These are phyloP conservation scores for Phytophthora citricola DNA, from an alignment of 352 stramenopile species.

Conservation along the genomic window DNA sequence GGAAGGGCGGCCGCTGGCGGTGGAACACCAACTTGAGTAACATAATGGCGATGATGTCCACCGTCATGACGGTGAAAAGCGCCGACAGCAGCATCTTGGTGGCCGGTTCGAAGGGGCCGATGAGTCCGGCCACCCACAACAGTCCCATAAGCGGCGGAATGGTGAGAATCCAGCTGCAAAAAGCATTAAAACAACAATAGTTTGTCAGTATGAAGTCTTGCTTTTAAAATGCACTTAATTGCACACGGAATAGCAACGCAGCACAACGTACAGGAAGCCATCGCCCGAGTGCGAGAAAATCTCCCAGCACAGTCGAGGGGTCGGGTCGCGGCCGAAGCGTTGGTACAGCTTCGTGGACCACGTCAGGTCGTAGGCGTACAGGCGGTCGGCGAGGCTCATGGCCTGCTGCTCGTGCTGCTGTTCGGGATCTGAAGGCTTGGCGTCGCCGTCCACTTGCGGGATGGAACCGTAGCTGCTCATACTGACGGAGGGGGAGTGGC, in stretches of 20 bases:
- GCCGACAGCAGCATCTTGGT: constrained; percentile 48
- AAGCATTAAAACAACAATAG: constrained; percentile 5
- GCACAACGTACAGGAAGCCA: constrained; percentile 73
- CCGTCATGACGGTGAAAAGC: constrained; percentile 50
- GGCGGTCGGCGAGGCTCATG: constrained; percentile 64
- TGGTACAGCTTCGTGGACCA: constrained; percentile 76
- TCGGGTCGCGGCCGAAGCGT: constrained; percentile 58
- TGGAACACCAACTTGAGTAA: constrained; percentile 81
- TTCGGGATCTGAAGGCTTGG: constrained; percentile 24
- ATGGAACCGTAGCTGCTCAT: constrained; percentile 45
- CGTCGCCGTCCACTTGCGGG: constrained; percentile 32
- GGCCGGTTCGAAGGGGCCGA: constrained; percentile 36
- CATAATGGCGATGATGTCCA: constrained; percentile 84
- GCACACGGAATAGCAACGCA: neutral
- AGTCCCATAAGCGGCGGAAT: constrained; percentile 49
- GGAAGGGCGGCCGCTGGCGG: constrained; percentile 75
- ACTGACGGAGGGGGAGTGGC: constrained; percentile 4
- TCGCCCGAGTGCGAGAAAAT: constrained; percentile 84
- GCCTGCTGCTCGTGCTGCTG: constrained; percentile 18
- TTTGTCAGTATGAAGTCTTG: neutral
- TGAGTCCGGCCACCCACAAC: constrained; percentile 40
- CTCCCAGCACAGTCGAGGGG: constrained; percentile 68
- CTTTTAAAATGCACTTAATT: neutral
- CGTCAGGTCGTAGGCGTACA: constrained; percentile 83
- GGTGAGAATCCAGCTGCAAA: constrained; percentile 46